Percentiles rank a stretch among this genome's conserved stretches.
Conservation (phyloP, 2,329 filamentous ascomycete species). For the Aspergillus jensenii region DNA sequence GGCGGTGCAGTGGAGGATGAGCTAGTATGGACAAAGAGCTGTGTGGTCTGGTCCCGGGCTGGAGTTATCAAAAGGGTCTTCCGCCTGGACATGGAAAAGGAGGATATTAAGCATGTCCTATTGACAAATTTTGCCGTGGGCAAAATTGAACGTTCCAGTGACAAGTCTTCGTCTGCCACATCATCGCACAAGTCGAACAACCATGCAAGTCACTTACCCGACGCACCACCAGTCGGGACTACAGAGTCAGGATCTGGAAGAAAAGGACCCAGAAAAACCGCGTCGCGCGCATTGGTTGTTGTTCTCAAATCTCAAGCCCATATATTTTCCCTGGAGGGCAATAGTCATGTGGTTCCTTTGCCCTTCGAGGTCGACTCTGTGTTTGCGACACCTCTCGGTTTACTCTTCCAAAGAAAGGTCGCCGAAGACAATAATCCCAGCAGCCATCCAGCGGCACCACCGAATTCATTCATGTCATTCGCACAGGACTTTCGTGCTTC, state of each 20-base stretch:
- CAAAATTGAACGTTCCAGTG: constrained; percentile 22
- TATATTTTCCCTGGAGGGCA: constrained; percentile 84
- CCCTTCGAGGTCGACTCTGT: constrained; percentile 92
- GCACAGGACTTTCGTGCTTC: constrained; percentile 38
- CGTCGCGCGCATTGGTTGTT: constrained; percentile 72
- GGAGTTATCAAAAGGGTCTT: constrained; percentile 82
- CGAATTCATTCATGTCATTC: constrained; percentile 79
- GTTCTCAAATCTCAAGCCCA: constrained; percentile 91
- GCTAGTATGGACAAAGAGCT: constrained; percentile 70
- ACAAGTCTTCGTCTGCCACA: constrained; percentile 5
- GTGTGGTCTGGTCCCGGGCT: constrained; percentile 87
- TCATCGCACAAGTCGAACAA: not conserved
- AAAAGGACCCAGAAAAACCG: constrained; percentile 22
- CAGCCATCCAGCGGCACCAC: constrained; percentile 59
- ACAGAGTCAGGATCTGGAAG: constrained; percentile 22
- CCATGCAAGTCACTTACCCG: constrained; percentile 10
- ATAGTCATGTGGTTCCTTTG: constrained; percentile 85
- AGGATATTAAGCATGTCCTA: constrained; percentile 80
- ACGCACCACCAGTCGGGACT: constrained; percentile 19
- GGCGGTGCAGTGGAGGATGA: constrained; percentile 69
- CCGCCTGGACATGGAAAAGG: constrained; percentile 81
- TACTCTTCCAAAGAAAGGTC: constrained; percentile 81
- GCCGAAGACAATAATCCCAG: constrained; percentile 30
- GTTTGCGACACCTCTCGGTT: constrained; percentile 76
- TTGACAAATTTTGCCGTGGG: constrained; percentile 73